Base-by-base conservation (phyloP, 2,329 filamentous ascomycete species). In the Colletotrichum sp. region DNA sequence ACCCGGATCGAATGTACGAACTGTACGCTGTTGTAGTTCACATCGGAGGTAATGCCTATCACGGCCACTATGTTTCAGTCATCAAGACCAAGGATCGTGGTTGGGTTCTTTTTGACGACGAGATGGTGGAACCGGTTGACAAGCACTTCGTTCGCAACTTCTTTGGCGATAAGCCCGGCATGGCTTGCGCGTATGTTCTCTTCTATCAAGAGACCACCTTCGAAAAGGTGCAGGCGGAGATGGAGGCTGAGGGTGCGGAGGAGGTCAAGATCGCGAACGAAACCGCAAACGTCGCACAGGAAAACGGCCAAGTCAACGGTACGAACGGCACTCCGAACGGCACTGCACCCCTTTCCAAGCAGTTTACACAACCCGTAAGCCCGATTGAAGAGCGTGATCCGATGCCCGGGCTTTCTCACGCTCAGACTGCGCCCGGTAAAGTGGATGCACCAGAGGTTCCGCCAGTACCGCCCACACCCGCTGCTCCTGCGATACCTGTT, bases 91-190 rank as follows among this genome's bases (percentile, higher is more conserved):
- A 98, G 81, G 97, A 99, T 82, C 92, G 95, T 69, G 97, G 97
- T 32, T 99, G 97, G 97, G 87, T 99, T 57, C 87, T 99, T 7
- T 99, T 99, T 80, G 97, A 99, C 80, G 97, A 99, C 81, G 97
- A 99, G 86, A 96, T 99, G 92, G 97, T 99, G 6, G 97, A 99
- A 83, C 97, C 97, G 0, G 97, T 99, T 7, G 96, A 98, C 84
- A 98, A 98, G 85, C 93, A 94, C 82, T 99, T 98, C 82, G 97
- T 99, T 48, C 92, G 94, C 78, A 98, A 98, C 83, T 99, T 99
- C 86, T 99, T 99, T 80, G 97, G 97, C 18, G 97, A 98, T 82
- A 95, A 94, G 81, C 93, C 94, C 0, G 96, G 95, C 5, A 92
- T 98, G 84, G 97, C 97, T 12, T 98, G 96, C 80, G 97, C 97